Evolutionary conservation across 306 rosid species (phyloP).

Genomic region (Glycine tomentella): DNA sequence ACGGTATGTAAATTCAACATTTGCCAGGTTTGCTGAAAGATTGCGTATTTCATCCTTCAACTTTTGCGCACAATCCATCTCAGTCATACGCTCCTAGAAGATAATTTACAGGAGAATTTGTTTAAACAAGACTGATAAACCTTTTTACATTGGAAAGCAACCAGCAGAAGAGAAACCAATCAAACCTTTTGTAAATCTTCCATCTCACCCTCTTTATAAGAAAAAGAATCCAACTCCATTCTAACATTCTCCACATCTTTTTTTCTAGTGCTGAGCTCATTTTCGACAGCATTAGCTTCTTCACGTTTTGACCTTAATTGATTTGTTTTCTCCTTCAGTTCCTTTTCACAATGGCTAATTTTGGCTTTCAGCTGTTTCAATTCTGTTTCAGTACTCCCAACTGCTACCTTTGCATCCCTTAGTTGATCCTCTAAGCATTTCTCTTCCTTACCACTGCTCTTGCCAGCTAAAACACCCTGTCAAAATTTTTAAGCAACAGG

Average conservation of each 20-base stretch:
- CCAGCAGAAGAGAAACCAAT: slow-evolving; percentile 41
- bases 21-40: slow-evolving; percentile 77
- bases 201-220: slow-evolving; percentile 85
- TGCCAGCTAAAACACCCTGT: slow-evolving; percentile 91
- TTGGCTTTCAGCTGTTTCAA: slow-evolving; percentile 81
- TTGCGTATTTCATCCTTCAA: slow-evolving; percentile 84
- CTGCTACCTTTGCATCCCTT: slow-evolving; percentile 90
- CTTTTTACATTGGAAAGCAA: slow-evolving; percentile 38
- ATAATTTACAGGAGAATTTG: slow-evolving; percentile 36
- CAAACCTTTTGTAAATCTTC: slow-evolving; percentile 85
- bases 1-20: slow-evolving; percentile 74
- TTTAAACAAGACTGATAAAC: slow-evolving; percentile 24
- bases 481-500: slow-evolving; percentile 38
- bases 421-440: slow-evolving; percentile 93
- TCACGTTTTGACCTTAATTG: slow-evolving; percentile 82
- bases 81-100: slow-evolving; percentile 74
- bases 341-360: slow-evolving; percentile 84
- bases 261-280: slow-evolving; percentile 66
- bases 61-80: slow-evolving; percentile 77
- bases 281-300: slow-evolving; percentile 86
- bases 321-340: slow-evolving; percentile 74
- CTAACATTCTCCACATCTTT: slow-evolving; percentile 72
- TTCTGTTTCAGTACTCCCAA: slow-evolving; percentile 91
- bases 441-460: slow-evolving; percentile 91
- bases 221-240: slow-evolving; percentile 68